phyloP scores from a whole-genome alignment of 768 basidiomycete genomes.

The Kwoniella sp. region DNA sequence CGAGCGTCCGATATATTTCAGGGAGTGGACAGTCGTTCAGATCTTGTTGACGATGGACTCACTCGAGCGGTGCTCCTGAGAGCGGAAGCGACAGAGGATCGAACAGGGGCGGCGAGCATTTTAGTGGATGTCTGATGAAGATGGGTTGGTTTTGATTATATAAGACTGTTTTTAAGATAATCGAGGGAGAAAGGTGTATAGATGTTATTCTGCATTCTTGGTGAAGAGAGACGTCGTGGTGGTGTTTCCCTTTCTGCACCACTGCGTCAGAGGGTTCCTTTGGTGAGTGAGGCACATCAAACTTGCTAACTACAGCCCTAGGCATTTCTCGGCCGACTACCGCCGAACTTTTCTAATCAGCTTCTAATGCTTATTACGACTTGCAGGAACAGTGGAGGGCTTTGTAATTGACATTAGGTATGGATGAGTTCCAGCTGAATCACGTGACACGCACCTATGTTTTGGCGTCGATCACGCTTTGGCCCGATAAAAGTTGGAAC shows the following conservation, averaged over 20 bases:
- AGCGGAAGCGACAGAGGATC: conserved; percentile 25
- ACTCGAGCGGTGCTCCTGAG: conserved; percentile 25
- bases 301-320: not conserved
- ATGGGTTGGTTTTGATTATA: not conserved
- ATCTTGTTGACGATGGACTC: conserved; percentile 1
- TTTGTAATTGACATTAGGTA: conserved; percentile 9
- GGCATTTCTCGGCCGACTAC: conserved; percentile 23
- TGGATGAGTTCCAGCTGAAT: not conserved
- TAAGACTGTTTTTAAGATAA: not conserved
- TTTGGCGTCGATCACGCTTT: not conserved
- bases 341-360: conserved; percentile 7
- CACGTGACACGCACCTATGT: not conserved
- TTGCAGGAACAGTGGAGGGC: not conserved
- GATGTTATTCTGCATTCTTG: too few species aligned
- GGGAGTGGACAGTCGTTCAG: too few species aligned
- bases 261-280: not conserved
- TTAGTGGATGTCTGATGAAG: conserved; percentile 7
- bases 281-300: conserved; percentile 1
- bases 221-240: conserved; percentile 7
- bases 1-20: not conserved
- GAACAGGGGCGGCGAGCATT: conserved; percentile 38
- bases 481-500: not conserved
- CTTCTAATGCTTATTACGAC: conserved; percentile 1
- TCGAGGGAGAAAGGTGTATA: conserved; percentile 1
- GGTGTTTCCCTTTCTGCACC: conserved; percentile 5